Evolutionary conservation across 1,284 basidiomycete species (phyloP).

Genomic region (Bjerkandera adusta): DNA sequence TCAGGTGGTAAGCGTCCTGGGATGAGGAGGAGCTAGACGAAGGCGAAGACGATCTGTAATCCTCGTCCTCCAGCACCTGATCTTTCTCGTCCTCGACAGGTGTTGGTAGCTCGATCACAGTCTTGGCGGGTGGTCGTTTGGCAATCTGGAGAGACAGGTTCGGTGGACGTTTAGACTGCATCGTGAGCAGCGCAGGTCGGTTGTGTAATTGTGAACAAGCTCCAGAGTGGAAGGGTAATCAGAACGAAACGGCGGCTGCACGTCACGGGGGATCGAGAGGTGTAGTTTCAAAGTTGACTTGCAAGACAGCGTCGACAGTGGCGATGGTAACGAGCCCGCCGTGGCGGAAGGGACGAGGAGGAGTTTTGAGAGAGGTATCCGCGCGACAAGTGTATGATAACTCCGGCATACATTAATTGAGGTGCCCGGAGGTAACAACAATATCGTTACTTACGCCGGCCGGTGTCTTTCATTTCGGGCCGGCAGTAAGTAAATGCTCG

Average conservation of each 20-base stretch:
- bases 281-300: not conserved
- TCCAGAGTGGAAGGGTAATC: not conserved
- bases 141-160: constrained; percentile 34
- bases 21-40: constrained; percentile 34
- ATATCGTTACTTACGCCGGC: too few species aligned
- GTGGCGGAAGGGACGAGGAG: not conserved
- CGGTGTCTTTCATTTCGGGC: constrained; percentile 1
- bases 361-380: not conserved
- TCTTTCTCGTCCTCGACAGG: constrained; percentile 30
- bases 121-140: constrained; percentile 28
- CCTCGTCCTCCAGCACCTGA: constrained; percentile 23
- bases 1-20: constrained; percentile 22
- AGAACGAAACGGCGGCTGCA: not conserved
- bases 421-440: too few species aligned
- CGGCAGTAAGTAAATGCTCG: not conserved
- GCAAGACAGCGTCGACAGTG: not conserved
- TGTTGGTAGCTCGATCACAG: constrained; percentile 35
- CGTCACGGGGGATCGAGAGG: not conserved
- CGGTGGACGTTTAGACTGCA: constrained; percentile 32
- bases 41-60: constrained; percentile 29
- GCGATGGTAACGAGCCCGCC: constrained; percentile 10
- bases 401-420: too few species aligned
- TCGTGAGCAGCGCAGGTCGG: constrained; percentile 18
- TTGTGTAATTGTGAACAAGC: constrained; percentile 5
- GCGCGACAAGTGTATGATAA: constrained; percentile 1